phyloP scores from a whole-genome alignment of 1,139 yeast genomes.

The Saccharomycopsis crataegensis region DNA sequence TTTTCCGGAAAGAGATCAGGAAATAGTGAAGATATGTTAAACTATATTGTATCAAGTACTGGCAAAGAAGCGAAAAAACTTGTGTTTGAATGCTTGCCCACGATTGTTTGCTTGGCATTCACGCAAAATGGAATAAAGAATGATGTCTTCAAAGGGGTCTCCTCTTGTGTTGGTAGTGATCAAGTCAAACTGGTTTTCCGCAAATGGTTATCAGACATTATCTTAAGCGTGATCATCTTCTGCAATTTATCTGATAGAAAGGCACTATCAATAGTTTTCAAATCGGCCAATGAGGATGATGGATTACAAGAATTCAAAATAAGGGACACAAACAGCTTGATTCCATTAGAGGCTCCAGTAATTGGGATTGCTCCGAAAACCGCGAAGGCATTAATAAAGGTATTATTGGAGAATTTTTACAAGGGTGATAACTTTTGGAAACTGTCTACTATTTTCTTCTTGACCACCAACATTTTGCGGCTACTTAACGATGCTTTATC shows the following conservation, averaged over 20 bases:
- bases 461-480: slow-evolving; percentile 32
- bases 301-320: too few species aligned
- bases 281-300: too few species aligned
- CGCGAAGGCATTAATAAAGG: slow-evolving; percentile 8
- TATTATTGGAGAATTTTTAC: not conserved
- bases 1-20: too few species aligned
- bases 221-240: slow-evolving; percentile 31
- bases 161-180: not conserved
- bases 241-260: slow-evolving; percentile 33
- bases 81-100: slow-evolving; percentile 22
- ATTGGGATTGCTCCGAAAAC: slow-evolving; percentile 10
- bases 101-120: slow-evolving; percentile 33
- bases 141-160: slow-evolving; percentile 28
- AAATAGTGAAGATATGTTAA: too few species aligned
- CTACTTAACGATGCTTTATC: slow-evolving; percentile 26
- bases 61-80: slow-evolving; percentile 21
- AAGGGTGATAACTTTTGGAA: slow-evolving; percentile 33
- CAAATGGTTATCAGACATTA: slow-evolving; percentile 28
- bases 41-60: slow-evolving; percentile 9
- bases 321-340: too few species aligned
- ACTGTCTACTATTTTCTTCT: slow-evolving; percentile 31
- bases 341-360: not conserved
- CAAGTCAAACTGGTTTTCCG: too few species aligned
- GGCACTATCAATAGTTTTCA: not conserved
- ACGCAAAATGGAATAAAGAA: slow-evolving; percentile 37